Percentiles rank a stretch among this genome's conserved stretches.
Conservation (phyloP, 2,329 filamentous ascomycete genomes). For the Tolypocladium tropicale region DNA sequence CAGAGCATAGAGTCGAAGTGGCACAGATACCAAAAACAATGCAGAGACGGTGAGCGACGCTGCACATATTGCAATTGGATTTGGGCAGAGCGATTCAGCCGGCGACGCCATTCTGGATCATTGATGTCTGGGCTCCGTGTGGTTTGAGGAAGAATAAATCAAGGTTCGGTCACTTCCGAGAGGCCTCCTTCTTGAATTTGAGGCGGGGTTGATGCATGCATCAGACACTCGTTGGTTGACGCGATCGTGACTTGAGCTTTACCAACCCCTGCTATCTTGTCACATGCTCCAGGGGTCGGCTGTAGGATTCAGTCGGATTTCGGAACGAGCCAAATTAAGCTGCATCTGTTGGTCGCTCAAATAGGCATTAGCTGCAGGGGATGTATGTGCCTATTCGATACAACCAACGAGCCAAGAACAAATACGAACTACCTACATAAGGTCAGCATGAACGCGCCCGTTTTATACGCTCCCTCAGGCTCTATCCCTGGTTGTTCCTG, state of each 20-base stretch:
- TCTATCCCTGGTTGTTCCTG: too few relatives aligned
- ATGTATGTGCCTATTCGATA: too few relatives aligned
- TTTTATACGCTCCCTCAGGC: too few relatives aligned
- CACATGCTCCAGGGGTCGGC: too few relatives aligned
- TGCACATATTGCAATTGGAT: not conserved
- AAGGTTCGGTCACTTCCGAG: not conserved
- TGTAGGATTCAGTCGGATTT: too few relatives aligned
- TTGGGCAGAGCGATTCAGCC: not conserved
- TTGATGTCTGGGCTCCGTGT: not conserved
- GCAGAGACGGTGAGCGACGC: not conserved
- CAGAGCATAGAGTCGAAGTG: not conserved
- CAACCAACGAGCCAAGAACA: too few relatives aligned
- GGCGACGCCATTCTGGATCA: not conserved
- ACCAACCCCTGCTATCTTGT: too few relatives aligned
- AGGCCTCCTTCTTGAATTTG: not conserved
- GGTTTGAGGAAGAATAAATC: not conserved
- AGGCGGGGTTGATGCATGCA: not conserved
- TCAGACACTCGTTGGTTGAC: not conserved
- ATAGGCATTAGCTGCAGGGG: too few relatives aligned
- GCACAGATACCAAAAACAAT: not conserved
- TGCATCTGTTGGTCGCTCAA: too few relatives aligned
- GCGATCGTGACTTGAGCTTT: not conserved
- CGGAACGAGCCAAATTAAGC: too few relatives aligned
- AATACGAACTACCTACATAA: too few relatives aligned
- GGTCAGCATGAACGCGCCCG: too few relatives aligned